phyloP scores from a whole-genome alignment of 2,329 filamentous ascomycete species.

The Diaporthe ilicicola region DNA sequence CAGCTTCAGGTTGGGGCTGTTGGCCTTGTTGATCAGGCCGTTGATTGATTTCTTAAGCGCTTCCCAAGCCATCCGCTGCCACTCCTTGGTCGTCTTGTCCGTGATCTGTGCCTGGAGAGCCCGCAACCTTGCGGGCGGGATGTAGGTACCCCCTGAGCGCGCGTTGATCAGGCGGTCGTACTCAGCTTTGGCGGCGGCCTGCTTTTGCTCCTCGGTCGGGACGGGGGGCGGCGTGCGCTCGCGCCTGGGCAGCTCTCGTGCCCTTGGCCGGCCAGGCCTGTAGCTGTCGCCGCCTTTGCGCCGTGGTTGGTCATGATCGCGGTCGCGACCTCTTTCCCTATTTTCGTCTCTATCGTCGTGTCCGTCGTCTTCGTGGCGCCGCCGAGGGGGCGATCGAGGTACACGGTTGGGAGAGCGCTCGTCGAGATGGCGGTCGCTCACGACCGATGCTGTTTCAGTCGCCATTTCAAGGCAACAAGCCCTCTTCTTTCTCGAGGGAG shows the following conservation, averaged over 20 bases:
- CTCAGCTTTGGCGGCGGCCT: conserved; percentile 88
- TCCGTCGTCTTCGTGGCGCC: conserved; percentile 33
- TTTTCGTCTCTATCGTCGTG: conserved; percentile 39
- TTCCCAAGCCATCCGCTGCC: conserved; percentile 99
- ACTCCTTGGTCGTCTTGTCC: conserved; percentile 95
- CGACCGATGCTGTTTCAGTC: conserved; percentile 32
- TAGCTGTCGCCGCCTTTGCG: conserved; percentile 62
- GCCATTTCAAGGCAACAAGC: conserved; percentile 26
- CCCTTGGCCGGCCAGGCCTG: conserved; percentile 45
- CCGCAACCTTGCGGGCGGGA: conserved; percentile 88
- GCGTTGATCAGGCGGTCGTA: conserved; percentile 92
- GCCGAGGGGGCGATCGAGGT: conserved; percentile 43
- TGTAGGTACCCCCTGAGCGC: conserved; percentile 95
- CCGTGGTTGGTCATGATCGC: conserved; percentile 37
- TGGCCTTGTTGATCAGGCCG: conserved; percentile 98
- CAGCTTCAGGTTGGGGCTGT: conserved; percentile 96
- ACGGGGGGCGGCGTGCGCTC: conserved; percentile 48
- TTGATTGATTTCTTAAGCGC: conserved; percentile 99
- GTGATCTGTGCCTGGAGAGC: conserved; percentile 97
- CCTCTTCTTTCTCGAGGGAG: neutral
- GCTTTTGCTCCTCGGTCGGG: conserved; percentile 81
- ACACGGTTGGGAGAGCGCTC: conserved; percentile 40
- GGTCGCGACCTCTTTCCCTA: conserved; percentile 37
- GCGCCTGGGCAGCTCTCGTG: conserved; percentile 35
- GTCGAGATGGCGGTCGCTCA: conserved; percentile 32